These are phyloP conservation scores for Xylaria nigripes DNA, from an alignment of 495 filamentous ascomycete genomes.

Conservation along the genomic window DNA sequence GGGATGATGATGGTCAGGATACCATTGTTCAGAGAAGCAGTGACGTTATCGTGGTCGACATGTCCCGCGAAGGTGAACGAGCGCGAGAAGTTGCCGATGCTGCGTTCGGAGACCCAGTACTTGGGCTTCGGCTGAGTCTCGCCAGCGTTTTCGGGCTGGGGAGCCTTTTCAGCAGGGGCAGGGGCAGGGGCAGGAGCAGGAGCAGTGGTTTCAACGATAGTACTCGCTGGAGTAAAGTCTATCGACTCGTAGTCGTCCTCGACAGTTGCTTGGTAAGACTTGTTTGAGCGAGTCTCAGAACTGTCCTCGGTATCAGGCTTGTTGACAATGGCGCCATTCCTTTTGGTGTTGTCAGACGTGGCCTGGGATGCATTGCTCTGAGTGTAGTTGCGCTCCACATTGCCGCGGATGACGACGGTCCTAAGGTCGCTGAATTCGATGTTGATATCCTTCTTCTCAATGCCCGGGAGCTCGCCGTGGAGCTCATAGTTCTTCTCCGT, in stretches of 20 bases:
- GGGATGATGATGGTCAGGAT: slow-evolving; percentile 69
- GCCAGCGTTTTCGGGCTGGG: slow-evolving; percentile 22
- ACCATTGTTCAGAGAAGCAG: slow-evolving; percentile 66
- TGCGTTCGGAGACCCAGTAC: slow-evolving; percentile 79
- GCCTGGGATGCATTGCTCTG: slow-evolving; percentile 33
- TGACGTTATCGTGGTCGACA: slow-evolving; percentile 70
- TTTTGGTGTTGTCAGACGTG: slow-evolving; percentile 19
- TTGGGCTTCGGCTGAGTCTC: slow-evolving; percentile 25
- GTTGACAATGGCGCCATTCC: slow-evolving; percentile 27
- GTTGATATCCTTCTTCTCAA: slow-evolving; percentile 64
- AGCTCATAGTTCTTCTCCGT: slow-evolving; percentile 61
- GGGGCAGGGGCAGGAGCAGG: neutral
- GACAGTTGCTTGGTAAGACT: slow-evolving; percentile 48
- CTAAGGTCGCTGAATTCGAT: slow-evolving; percentile 79
- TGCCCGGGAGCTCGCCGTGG: slow-evolving; percentile 80
- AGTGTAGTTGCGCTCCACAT: slow-evolving; percentile 50
- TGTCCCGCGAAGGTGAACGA: slow-evolving; percentile 66
- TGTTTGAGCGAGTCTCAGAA: slow-evolving; percentile 16
- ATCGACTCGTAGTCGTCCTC: slow-evolving; percentile 42
- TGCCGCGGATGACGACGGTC: slow-evolving; percentile 68
- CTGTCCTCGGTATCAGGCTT: slow-evolving; percentile 57
- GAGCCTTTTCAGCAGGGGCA: slow-evolving; percentile 18
- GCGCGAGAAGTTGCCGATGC: slow-evolving; percentile 69
- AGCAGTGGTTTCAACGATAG: neutral
- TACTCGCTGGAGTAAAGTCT: neutral